These are phyloP conservation scores for Debaryomycetaceae sp. DNA, from an alignment of 1,139 yeast genomes.

Conservation along the genomic window DNA sequence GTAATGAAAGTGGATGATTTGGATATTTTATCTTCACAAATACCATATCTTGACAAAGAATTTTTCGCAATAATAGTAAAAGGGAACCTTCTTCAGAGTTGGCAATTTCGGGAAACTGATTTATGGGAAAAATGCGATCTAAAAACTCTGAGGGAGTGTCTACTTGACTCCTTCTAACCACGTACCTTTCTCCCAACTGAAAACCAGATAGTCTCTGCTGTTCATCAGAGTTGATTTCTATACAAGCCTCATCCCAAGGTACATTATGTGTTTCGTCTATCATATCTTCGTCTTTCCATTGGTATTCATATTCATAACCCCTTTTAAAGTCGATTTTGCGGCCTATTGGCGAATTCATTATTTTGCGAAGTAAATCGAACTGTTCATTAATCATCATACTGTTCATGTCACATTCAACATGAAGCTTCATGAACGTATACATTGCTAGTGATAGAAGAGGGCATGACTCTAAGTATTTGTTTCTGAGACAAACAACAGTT, in stretches of 20 bases:
- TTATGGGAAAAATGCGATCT: conserved; percentile 28
- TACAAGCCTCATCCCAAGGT: conserved; percentile 19
- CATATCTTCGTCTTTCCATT: background rate
- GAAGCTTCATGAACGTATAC: conserved; percentile 30
- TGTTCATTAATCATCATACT: background rate
- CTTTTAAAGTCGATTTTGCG: background rate
- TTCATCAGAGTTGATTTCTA: conserved; percentile 15
- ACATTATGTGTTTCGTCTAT: conserved; percentile 14
- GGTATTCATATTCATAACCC: background rate
- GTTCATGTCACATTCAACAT: conserved; percentile 10
- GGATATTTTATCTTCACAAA: conserved; percentile 23
- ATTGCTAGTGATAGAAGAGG: conserved; percentile 28
- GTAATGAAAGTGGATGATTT: conserved; percentile 21
- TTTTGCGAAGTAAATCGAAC: background rate
- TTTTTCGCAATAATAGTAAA: conserved; percentile 16
- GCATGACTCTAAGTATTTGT: conserved; percentile 27
- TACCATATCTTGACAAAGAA: conserved; percentile 35
- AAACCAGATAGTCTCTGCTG: conserved; percentile 26
- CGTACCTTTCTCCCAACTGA: conserved; percentile 15
- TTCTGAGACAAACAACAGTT: conserved; percentile 25
- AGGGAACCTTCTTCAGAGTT: conserved; percentile 7
- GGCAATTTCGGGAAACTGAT: background rate
- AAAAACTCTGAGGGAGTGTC: conserved; percentile 29
- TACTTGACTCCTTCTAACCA: conserved; percentile 16
- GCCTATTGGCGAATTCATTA: background rate